Base-by-base conservation (phyloP, 1,284 basidiomycete species). In the Salmacisia buchloeana region DNA sequence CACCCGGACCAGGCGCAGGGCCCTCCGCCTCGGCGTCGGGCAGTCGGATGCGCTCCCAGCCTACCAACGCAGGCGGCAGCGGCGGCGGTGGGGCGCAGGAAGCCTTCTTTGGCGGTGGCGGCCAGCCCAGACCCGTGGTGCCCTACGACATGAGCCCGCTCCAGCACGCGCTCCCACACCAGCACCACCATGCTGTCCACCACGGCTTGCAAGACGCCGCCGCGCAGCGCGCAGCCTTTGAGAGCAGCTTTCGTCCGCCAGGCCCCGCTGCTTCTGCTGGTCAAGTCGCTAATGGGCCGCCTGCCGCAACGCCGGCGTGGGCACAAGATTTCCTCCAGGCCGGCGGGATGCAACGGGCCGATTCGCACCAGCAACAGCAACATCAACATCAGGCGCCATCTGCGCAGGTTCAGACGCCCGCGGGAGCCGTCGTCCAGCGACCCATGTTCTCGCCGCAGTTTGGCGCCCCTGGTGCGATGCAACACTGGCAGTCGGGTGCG, bases 401-500 rank as follows among this genome's bases (percentile, higher is more conserved):
- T 39, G 6, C 59, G n/a, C 35, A 60, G n/a, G 12, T 25, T 5
- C 59, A 33, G 21, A 45, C 31, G 39, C 41, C 21, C 29, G 33
- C 12, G 21, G 18, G 29, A 45, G 29, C 34, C 39, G 34, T n/a
- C 46, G 33, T 62, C 38, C 54, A 31, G 61, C 23, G 10, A 2
- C 39, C 27, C 29, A 29, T n/a, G 18, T 43, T 29, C 29, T 18
- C 35, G 18, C 38, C 52, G 27, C 49, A 41, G 52, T 54, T 36
- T 49, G 46, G 60, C 27, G 34, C 49, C 21, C 29, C 52, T 21
- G 46, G 46, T 12, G 60, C 60, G 15, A 43, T 56, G 46, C 60
- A 21, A 12, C 56, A 23, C 13, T 54, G 49, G 56, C 18, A 64
- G 62, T 63, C 60, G 62, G 12, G 9, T 67, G 62, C 34, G 65